A percentile compares a stretch with the other conserved stretches of the same genome.
Conservation (phyloP, 768 basidiomycete species). For the Ramaria sp. region DNA sequence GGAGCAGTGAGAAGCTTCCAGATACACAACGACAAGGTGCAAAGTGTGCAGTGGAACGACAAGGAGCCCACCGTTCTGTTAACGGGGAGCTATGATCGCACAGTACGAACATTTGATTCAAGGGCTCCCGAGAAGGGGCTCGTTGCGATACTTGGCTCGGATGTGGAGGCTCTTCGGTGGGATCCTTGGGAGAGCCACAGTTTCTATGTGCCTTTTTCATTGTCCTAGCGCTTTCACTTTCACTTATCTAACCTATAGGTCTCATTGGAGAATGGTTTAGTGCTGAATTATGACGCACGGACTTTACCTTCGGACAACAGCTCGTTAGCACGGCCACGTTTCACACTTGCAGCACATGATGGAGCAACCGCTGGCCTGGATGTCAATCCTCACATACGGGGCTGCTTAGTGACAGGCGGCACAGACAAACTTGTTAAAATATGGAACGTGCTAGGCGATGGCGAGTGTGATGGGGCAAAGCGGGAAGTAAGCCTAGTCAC, state of each 20-base stretch:
- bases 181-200: slow-evolving; percentile 86
- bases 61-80: slow-evolving; percentile 81
- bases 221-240: not conserved
- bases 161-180: slow-evolving; percentile 92
- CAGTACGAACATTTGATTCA: slow-evolving; percentile 90
- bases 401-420: slow-evolving; percentile 89
- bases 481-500: slow-evolving; percentile 74
- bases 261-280: slow-evolving; percentile 87
- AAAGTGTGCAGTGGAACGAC: slow-evolving; percentile 92
- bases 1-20: slow-evolving; percentile 80
- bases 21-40: slow-evolving; percentile 88
- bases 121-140: slow-evolving; percentile 73
- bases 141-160: slow-evolving; percentile 77
- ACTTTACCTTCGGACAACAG: slow-evolving; percentile 63
- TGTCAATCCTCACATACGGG: slow-evolving; percentile 80
- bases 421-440: slow-evolving; percentile 92
- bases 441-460: slow-evolving; percentile 66
- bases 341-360: slow-evolving; percentile 90
- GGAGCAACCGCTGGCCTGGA: slow-evolving; percentile 84
- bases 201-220: slow-evolving; percentile 65
- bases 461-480: slow-evolving; percentile 50
- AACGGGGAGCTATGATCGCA: slow-evolving; percentile 91
- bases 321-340: slow-evolving; percentile 56
- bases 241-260: slow-evolving; percentile 39
- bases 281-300: slow-evolving; percentile 86